These are phyloP conservation scores for Elsinoe batatas DNA, from an alignment of 2,329 filamentous ascomycete species.

Conservation along the genomic window DNA sequence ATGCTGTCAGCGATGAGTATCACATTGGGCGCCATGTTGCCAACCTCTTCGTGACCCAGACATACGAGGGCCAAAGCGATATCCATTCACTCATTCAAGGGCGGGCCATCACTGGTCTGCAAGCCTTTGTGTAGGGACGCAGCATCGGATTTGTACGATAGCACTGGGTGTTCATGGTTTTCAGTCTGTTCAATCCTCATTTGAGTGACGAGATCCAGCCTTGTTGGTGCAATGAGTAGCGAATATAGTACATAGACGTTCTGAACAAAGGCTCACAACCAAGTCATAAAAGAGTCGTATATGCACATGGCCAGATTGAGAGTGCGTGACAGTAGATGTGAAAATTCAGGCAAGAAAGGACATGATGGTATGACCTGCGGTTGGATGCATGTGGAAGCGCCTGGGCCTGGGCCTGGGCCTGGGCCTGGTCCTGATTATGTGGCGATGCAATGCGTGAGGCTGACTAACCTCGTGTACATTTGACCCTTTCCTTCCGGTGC, in stretches of 20 bases:
- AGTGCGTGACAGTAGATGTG: no score
- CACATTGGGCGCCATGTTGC: conserved; percentile 88
- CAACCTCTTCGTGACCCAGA: conserved; percentile 94
- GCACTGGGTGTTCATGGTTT: not conserved
- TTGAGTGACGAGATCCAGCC: not conserved
- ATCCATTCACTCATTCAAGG: conserved; percentile 61
- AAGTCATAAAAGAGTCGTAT: not conserved
- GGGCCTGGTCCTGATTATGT: not conserved
- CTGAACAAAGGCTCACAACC: not conserved
- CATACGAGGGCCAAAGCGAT: conserved; percentile 96
- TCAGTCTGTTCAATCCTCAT: not conserved
- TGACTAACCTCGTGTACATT: conserved; percentile 7
- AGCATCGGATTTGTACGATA: not conserved
- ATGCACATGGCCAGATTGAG: not conserved
- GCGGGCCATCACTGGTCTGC: conserved; percentile 53
- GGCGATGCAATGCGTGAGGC: not conserved
- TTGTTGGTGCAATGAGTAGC: not conserved
- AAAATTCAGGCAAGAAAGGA: not conserved
- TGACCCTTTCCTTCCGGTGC: not conserved
- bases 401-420: not conserved
- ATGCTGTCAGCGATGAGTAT: conserved; percentile 97
- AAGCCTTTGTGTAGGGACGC: conserved; percentile 50
- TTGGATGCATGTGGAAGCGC: conserved; percentile 5
- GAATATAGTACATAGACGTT: not conserved
- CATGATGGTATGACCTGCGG: not conserved